Percentiles rank a stretch among this genome's conserved stretches.
Evolutionary conservation across 495 filamentous ascomycete genomes (phyloP).

Genomic region (Aspergillus hancockii): DNA sequence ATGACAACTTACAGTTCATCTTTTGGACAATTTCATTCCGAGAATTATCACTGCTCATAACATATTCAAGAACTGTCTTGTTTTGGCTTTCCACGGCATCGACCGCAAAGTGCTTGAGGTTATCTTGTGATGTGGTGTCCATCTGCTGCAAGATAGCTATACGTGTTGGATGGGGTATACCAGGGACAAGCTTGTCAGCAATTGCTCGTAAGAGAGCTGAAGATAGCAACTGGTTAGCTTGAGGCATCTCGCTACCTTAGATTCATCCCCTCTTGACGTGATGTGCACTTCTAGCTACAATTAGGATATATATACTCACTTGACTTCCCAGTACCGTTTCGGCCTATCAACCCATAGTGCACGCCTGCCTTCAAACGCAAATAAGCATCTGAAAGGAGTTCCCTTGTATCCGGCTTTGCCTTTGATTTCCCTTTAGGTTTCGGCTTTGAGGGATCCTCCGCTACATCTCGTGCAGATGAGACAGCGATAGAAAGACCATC

Average conservation of each 20-base stretch:
- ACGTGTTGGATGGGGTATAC: constrained; percentile 66
- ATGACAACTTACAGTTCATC: constrained; percentile 51
- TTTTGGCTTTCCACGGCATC: constrained; percentile 18
- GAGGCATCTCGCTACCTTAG: too few relatives aligned
- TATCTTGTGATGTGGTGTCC: constrained; percentile 27
- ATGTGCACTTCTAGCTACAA: too few relatives aligned
- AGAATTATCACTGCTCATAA: constrained; percentile 63
- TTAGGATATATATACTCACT: constrained; percentile 47
- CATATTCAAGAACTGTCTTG: constrained; percentile 62
- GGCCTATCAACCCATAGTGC: constrained; percentile 72
- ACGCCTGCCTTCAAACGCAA: constrained; percentile 68
- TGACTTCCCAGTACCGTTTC: constrained; percentile 81
- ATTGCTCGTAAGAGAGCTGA: constrained; percentile 71
- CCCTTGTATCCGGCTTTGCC: constrained; percentile 54
- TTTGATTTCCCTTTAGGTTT: constrained; percentile 56
- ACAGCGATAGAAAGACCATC: constrained; percentile 65
- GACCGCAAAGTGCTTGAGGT: constrained; percentile 6
- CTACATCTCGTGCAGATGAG: constrained; percentile 32
- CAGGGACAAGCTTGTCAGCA: constrained; percentile 75
- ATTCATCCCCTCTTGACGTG: too few relatives aligned
- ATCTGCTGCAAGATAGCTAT: constrained; percentile 77
- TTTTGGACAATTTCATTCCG: constrained; percentile 59
- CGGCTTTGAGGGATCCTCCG: constrained; percentile 32
- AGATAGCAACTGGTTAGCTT: background rate
- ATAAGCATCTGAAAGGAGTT: constrained; percentile 68